Evolutionary conservation across 1,139 yeast species (phyloP).

Genomic region (Saccharomyces hybrid): DNA sequence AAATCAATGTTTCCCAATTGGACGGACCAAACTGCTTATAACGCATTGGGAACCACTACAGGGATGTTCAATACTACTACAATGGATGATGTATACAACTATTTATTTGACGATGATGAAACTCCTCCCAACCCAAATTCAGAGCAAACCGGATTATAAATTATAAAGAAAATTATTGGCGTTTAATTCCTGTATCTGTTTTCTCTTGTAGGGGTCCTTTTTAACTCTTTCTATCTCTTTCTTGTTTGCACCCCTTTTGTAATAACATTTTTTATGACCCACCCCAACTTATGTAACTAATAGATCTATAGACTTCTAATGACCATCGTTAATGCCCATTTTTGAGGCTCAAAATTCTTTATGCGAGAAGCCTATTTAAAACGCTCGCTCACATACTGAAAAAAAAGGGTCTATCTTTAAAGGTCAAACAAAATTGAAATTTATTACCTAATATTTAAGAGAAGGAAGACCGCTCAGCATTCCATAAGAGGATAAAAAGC

Average conservation of each 20-base stretch:
- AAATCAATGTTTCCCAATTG: conserved; percentile 7
- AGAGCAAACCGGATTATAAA: too few relatives aligned
- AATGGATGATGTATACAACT: conserved; percentile 25
- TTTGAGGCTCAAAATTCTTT: background rate
- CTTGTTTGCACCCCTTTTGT: background rate
- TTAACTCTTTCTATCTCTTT: background rate
- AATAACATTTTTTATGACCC: background rate
- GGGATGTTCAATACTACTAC: conserved; percentile 23
- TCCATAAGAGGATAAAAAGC: background rate
- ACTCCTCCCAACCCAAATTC: conserved; percentile 4
- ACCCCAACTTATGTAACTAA: background rate
- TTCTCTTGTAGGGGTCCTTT: background rate
- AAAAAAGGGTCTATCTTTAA: background rate
- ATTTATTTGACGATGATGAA: conserved; percentile 19
- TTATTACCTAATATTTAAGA: background rate
- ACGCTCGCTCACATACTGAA: background rate
- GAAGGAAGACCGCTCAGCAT: background rate
- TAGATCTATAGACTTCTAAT: background rate
- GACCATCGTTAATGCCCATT: background rate
- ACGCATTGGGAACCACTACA: conserved; percentile 11
- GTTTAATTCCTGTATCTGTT: background rate
- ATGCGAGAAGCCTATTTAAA: background rate
- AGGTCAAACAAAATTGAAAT: background rate
- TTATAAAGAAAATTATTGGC: background rate
- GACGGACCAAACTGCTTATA: conserved; percentile 19